Conservation (phyloP, 495 filamentous ascomycete genomes). For the Talaromyces trachyspermus region DNA sequence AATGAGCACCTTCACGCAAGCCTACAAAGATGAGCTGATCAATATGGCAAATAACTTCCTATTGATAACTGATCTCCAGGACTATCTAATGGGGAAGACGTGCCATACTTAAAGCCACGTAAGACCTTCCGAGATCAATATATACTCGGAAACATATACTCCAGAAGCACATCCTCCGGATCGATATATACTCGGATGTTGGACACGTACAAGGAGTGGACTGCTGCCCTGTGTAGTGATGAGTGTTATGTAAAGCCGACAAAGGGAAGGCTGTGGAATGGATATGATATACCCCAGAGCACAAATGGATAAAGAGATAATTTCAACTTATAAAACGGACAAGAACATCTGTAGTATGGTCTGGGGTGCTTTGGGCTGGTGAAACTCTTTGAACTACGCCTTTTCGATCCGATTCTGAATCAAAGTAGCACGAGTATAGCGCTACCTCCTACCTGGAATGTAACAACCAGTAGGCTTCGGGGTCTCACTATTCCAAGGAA, state of each 20-base stretch:
- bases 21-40: too few relatives aligned
- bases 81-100: too few relatives aligned
- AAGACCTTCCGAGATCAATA: too few relatives aligned
- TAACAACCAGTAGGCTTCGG: too few relatives aligned
- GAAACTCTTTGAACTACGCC: conserved; percentile 2
- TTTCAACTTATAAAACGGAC: not conserved
- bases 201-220: not conserved
- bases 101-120: too few relatives aligned
- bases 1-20: too few relatives aligned
- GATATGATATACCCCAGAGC: not conserved
- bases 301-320: not conserved
- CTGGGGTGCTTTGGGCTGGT: not conserved
- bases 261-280: not conserved
- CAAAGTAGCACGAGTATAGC: conserved; percentile 2
- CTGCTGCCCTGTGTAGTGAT: not conserved
- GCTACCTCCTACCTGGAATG: conserved; percentile 1
- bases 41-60: too few relatives aligned
- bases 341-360: not conserved
- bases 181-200: too few relatives aligned
- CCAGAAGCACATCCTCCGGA: too few relatives aligned
- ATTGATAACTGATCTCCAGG: too few relatives aligned
- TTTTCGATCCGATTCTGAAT: conserved; percentile 2
- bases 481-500: too few relatives aligned
- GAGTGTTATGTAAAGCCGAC: not conserved
- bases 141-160: too few relatives aligned